phyloP scores from a whole-genome alignment of 805 yeast genomes.

The Starmerella davenportii region DNA sequence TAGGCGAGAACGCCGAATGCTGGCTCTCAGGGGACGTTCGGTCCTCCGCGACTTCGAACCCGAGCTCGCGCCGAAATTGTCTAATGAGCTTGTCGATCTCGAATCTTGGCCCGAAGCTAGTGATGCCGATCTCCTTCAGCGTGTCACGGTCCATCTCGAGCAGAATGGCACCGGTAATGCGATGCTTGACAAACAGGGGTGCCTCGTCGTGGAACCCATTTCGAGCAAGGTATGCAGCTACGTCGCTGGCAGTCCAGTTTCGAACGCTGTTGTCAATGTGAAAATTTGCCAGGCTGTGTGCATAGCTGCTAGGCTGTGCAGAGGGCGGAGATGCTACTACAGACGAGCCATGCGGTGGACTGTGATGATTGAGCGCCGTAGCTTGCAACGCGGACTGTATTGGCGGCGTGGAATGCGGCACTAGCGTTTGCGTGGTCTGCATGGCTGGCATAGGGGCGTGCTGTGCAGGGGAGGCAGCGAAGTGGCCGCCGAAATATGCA shows the following conservation, averaged over 20 bases:
- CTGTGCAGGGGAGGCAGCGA: too few species aligned
- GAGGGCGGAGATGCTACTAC: not conserved
- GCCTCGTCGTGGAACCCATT: slow-evolving; percentile 64
- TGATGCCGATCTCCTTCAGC: slow-evolving; percentile 78
- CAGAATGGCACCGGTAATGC: slow-evolving; percentile 71
- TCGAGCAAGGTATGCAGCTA: slow-evolving; percentile 52
- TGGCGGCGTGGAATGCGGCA: not conserved
- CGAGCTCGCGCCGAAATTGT: slow-evolving; percentile 13
- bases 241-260: slow-evolving; percentile 76
- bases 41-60: not conserved
- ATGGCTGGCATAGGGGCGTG: too few species aligned
- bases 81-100: slow-evolving; percentile 83
- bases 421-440: not conserved
- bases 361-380: too few species aligned
- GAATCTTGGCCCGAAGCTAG: slow-evolving; percentile 87
- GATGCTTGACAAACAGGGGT: slow-evolving; percentile 66
- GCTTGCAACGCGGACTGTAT: not conserved
- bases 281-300: not conserved
- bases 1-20: not conserved
- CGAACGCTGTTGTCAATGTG: slow-evolving; percentile 1
- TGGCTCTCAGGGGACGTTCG: not conserved
- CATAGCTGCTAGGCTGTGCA: not conserved
- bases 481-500: too few species aligned
- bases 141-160: slow-evolving; percentile 71
- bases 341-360: too few species aligned